Evolutionary conservation across 768 basidiomycete species (phyloP), one percentile per base, ranked within the genome.

Genomic region (Clitopilus hobsonii): DNA sequence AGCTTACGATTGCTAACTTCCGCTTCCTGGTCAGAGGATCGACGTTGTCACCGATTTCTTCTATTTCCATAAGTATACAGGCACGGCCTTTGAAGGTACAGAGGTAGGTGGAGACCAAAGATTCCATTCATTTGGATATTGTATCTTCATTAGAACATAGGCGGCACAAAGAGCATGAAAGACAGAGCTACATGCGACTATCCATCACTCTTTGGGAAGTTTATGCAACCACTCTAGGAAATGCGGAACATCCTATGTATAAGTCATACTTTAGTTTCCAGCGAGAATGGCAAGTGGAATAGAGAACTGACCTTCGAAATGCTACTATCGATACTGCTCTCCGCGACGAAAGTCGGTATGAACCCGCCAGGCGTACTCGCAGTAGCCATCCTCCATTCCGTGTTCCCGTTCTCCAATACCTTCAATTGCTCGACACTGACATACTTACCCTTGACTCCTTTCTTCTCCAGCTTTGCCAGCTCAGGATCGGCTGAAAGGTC

Each of bases 331-430:
- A 91, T 79, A 26, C 76, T 77, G 55, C 68, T 74, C 58, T 89
- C 85, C 3, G 79, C 78, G 56, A 91, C 54, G 58, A 86, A 88
- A 14, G 72, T 69, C 0, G 89, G 89, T 41, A 91, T 84, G 52
- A 66, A 76, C 22, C 89, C 89, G 23, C 86, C 88, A 11, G 87
- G 81, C 2, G 80, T 82, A 60, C 85, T 86, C 23, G 86, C 84
- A 1, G 87, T 88, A 2, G 88, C 89, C 89, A 91, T 89, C 36
- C 81, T 75, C 89, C 89, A 91, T 67, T 90, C 88, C 11, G 82
- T 80, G 49, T 69, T 79, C 50, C 85, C 89, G 57, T 81, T 71
- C 18, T 79, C 80, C 36, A 85, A 77, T 66, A 87, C 86, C 38
- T 71, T 67, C 52, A 92, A 61, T 26, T 79, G 77, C 68, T 91